Percentiles rank a stretch among this genome's conserved stretches.
These are phyloP conservation scores for Penicillium concentricum DNA, from an alignment of 2,329 filamentous ascomycete species.

Conservation along the genomic window DNA sequence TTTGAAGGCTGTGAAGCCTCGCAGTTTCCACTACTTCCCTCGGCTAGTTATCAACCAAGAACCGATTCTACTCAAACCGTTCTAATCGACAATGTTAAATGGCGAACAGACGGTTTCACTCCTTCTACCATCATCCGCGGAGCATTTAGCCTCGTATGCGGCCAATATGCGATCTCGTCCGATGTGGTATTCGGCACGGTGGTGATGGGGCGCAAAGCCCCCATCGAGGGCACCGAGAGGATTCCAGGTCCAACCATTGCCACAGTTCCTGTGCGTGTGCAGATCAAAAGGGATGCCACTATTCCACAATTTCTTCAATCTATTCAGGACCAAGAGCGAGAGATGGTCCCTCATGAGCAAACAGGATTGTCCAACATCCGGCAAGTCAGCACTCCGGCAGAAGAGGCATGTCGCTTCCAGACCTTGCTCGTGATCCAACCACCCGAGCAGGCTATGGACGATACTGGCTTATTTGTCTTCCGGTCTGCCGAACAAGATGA, in stretches of 20 bases:
- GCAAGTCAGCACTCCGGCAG: not conserved
- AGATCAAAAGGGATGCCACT: not conserved
- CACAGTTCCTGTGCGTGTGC: not conserved
- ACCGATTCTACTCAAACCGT: not conserved
- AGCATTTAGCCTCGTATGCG: not conserved
- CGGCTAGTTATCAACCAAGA: not conserved
- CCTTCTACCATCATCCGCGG: not conserved
- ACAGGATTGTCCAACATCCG: not conserved
- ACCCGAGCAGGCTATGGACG: not conserved
- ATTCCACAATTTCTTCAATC: not conserved
- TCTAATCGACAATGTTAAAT: not conserved
- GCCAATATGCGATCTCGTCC: not conserved
- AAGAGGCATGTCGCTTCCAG: not conserved
- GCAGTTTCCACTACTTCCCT: not conserved
- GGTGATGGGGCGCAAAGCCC: not conserved
- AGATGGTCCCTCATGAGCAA: not conserved
- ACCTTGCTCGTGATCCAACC: not conserved
- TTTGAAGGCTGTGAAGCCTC: not conserved
- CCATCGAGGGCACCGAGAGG: not conserved
- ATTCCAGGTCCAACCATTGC: not conserved
- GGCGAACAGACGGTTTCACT: not conserved
- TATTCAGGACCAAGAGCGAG: not conserved
- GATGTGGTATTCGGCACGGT: not conserved
- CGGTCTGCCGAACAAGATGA: not conserved
- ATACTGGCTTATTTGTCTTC: not conserved